Base-by-base conservation (phyloP, 495 filamentous ascomycete genomes). In the Bathelium albidoporum region DNA sequence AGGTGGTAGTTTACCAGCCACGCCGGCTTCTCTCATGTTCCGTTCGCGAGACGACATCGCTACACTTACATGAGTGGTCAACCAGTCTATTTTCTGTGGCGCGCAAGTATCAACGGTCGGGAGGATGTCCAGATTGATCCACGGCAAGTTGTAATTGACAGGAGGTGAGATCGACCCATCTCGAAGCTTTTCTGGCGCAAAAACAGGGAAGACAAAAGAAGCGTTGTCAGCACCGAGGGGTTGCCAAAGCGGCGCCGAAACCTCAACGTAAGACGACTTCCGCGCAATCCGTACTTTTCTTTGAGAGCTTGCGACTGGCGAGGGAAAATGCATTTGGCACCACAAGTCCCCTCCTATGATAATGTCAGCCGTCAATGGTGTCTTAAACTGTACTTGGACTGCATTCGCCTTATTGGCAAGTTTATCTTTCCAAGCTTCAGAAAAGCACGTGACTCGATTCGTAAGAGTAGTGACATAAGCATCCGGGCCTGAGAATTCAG, bases 241-340 rank as follows among this genome's bases (percentile, higher is more conserved):
- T 41, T 41, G 36, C 36, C 36, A 41, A 41, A 41, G 7, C 36
- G 36, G 36, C 7, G 36, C 36, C 16, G 36, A 41, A 10, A 60
- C 24, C 52, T 62, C 60, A 4, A 62, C 39, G 39, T 62, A 62
- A 4, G 16, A 29, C 5, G 60, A 62, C 39, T 62, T 52, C 18
- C 60, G 31, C 5, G 60, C 60, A 26, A 62, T 62, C 16, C 60
- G 60, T 20, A 49, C 4, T 14, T 18, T 5, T 7, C 16, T 55
- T 55, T 29, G n/a, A 5, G 49, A 55, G n/a, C 26, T 20, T 7
- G 20, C n/a, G n/a, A 55, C 49, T 29, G 49, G 49, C 7, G 20
- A 20, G n/a, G 49, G 49, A n/a, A 55, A 55, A 20, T 7, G n/a
- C 7, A 55, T 10, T 10, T 55, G 26, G 5, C 26, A 7, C 49